phyloP scores from a whole-genome alignment of 352 stramenopile species.

The Phytophthora ohioensis region DNA sequence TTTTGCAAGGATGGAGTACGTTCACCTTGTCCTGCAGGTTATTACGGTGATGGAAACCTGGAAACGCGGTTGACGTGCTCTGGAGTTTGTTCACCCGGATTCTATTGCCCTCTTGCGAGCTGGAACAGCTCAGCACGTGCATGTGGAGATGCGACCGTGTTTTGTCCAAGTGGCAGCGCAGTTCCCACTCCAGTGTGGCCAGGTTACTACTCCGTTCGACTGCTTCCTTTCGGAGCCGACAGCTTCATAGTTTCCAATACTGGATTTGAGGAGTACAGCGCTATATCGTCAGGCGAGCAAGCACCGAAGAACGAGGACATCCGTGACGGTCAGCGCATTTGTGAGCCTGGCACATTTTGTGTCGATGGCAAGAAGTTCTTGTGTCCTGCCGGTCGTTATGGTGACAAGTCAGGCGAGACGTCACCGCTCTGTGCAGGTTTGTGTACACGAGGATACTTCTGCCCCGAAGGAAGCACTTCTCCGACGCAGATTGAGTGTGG shows the following conservation, averaged over 20 bases:
- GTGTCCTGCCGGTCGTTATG: conserved; percentile 75
- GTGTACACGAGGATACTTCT: conserved; percentile 80
- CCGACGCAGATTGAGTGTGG: conserved; percentile 57
- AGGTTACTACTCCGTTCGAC: conserved; percentile 73
- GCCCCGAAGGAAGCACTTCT: conserved; percentile 55
- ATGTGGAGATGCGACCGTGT: conserved; percentile 53
- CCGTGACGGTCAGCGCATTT: conserved; percentile 61
- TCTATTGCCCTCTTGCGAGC: conserved; percentile 70
- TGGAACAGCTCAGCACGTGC: conserved; percentile 45
- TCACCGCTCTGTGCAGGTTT: conserved; percentile 61
- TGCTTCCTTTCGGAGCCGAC: conserved; percentile 1
- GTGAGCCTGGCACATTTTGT: conserved; percentile 79
- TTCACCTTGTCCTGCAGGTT: conserved; percentile 62
- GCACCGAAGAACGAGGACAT: conserved; percentile 41
- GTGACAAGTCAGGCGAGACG: conserved; percentile 52
- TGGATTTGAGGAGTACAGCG: conserved; percentile 21
- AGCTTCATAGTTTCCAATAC: conserved; percentile 14
- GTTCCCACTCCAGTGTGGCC: conserved; percentile 57
- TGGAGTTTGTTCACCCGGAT: conserved; percentile 57
- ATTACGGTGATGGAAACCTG: conserved; percentile 38
- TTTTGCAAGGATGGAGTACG: conserved; percentile 64
- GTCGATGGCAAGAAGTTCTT: conserved; percentile 50
- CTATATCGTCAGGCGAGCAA: conserved; percentile 15
- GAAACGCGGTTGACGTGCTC: conserved; percentile 54
- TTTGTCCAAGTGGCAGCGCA: conserved; percentile 71